phyloP scores from a whole-genome alignment of 2,329 filamentous ascomycete genomes.

The Alternaria rosae region DNA sequence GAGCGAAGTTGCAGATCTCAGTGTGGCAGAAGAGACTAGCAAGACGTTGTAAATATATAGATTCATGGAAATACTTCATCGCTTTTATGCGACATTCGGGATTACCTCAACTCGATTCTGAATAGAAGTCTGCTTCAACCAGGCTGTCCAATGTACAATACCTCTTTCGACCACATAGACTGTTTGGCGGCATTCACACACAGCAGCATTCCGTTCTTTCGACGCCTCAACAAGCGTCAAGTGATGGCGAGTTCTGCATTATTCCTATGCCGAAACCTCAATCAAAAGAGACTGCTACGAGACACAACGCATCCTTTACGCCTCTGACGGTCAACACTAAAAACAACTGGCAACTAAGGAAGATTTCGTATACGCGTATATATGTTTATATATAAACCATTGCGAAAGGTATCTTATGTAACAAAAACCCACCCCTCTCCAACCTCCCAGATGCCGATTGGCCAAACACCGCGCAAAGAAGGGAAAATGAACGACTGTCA shows the following conservation, averaged over 20 bases:
- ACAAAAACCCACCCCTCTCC: not conserved
- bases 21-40: constrained; percentile 5
- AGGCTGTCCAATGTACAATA: not conserved
- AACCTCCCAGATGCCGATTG: not conserved
- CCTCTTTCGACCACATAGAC: not conserved
- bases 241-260: not conserved
- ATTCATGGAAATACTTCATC: not conserved
- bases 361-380: not conserved
- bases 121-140: constrained; percentile 9
- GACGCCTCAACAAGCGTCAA: not conserved
- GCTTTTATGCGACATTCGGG: not conserved
- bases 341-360: not conserved
- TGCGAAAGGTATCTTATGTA: not conserved
- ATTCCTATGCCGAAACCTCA: not conserved
- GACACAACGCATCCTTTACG: not conserved
- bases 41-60: constrained; percentile 1
- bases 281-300: not conserved
- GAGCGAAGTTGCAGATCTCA: constrained; percentile 18
- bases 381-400: not conserved
- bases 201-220: not conserved
- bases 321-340: not conserved
- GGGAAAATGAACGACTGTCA: not conserved
- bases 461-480: not conserved
- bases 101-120: not conserved
- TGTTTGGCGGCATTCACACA: not conserved